These are phyloP conservation scores for Cryptococcus hybrid DNA, from an alignment of 1,284 basidiomycete genomes.

Conservation along the genomic window DNA sequence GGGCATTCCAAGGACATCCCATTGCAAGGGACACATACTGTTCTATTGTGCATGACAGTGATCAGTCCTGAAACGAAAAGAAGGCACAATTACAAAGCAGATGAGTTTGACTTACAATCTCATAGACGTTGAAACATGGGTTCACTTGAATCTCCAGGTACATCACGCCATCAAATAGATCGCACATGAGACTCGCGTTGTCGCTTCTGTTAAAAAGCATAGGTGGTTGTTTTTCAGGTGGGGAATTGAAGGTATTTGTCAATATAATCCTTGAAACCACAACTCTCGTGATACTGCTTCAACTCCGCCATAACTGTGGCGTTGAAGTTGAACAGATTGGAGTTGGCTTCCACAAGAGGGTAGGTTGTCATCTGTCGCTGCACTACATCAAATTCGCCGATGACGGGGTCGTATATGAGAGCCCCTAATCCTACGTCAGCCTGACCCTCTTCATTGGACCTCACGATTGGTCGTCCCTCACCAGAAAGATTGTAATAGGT, in stretches of 20 bases:
- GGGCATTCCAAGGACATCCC: slow-evolving; percentile 76
- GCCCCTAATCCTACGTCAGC: slow-evolving; percentile 14
- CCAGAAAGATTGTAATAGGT: slow-evolving; percentile 21
- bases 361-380: slow-evolving; percentile 63
- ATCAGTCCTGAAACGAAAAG: not conserved
- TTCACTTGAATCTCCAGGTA: slow-evolving; percentile 62
- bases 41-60: not conserved
- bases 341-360: slow-evolving; percentile 9
- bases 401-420: slow-evolving; percentile 31
- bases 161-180: slow-evolving; percentile 65
- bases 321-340: slow-evolving; percentile 19
- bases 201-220: slow-evolving; percentile 48
- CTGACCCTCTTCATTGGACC: not conserved
- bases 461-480: slow-evolving; percentile 3
- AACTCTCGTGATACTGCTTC: slow-evolving; percentile 56
- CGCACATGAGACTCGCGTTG: slow-evolving; percentile 54
- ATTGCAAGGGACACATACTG: slow-evolving; percentile 58
- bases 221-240: slow-evolving; percentile 49
- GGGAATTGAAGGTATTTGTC: slow-evolving; percentile 63
- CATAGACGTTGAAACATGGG: slow-evolving; percentile 73
- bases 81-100: too few relatives aligned
- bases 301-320: slow-evolving; percentile 63
- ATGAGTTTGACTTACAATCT: slow-evolving; percentile 52
- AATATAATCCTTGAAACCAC: slow-evolving; percentile 64
- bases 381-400: slow-evolving; percentile 54